phyloP scores from a whole-genome alignment of 108 stramenopile species.

The Skeletonema potamos region DNA sequence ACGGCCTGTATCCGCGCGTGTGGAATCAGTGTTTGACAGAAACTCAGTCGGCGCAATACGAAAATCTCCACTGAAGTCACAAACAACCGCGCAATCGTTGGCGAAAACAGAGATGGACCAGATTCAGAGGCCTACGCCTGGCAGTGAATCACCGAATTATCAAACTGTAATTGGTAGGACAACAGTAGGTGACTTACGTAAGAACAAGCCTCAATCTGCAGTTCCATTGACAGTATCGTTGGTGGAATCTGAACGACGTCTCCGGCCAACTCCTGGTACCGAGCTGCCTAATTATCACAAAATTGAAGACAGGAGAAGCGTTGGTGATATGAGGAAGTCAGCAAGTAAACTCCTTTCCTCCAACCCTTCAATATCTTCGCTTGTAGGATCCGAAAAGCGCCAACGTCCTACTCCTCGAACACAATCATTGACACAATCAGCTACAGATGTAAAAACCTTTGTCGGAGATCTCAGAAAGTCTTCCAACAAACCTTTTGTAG shows the following conservation, averaged over 20 bases:
- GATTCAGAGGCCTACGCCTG: neutral
- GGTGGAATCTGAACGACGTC: neutral
- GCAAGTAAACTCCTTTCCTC: neutral
- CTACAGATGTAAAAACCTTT: neutral
- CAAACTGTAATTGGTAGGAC: neutral
- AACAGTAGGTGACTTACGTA: neutral
- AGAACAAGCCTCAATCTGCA: neutral
- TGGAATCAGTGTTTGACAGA: neutral
- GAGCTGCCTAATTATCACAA: neutral
- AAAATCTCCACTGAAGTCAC: neutral
- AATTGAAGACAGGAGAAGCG: neutral
- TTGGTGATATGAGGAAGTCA: neutral
- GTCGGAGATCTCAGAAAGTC: neutral
- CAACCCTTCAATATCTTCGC: neutral
- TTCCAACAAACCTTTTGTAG: neutral
- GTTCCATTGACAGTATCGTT: neutral
- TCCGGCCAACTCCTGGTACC: neutral
- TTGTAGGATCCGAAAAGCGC: neutral
- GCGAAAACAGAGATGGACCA: neutral
- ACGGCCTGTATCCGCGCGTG: neutral
- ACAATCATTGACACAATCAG: neutral
- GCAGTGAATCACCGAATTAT: neutral
- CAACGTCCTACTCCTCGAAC: neutral
- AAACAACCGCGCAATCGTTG: neutral
- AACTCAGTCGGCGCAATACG: neutral